Base-by-base conservation (phyloP, 1,284 basidiomycete species). In the Rhodotorula sp. region DNA sequence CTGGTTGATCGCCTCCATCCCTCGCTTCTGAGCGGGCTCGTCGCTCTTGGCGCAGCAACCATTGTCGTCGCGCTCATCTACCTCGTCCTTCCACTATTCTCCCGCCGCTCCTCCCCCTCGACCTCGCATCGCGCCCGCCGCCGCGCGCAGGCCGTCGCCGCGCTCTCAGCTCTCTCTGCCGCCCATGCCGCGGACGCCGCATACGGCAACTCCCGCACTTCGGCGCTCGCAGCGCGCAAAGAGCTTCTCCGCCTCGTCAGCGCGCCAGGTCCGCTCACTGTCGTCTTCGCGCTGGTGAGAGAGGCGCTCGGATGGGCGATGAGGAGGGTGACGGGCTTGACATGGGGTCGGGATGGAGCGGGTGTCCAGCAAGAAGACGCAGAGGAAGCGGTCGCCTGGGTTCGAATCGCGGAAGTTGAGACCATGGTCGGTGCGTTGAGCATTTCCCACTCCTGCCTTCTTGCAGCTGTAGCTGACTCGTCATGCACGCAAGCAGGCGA, bases 331-430 rank as follows among this genome's bases (percentile, higher is more conserved):
- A 56, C 54, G 54, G 63, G 50, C 8, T 21, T 71, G 27, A 56
- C 61, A 51, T 32, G 61, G 59, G 25, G 55, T 48, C 25, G 58
- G 21, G 64, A 67, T 44, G 55, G 55, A 7, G 29, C 32, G 25
- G 50, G 61, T n/a, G 46, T 56, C 15, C 58, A 46, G 12, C 55
- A 56, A 50, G 70, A 70, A 22, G 39, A 61, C 22, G 41, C 55
- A 13, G 75, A 78, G 46, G 59, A 61, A 37, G 73, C 76, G 7
- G 68, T 70, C 32, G 75, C 69, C 0, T 78, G 77, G 77, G 69
- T 74, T 25, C 67, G 75, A 51, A 70, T 78, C 34, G 76, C 76
- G 1, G 76, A 78, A 60, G 76, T 78, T 17, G 76, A 78, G 58
- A 69, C 71, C 44, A 75, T 67, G 22, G 61, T 73, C 46, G 70